Base-by-base conservation (phyloP, 1,284 basidiomycete species). In the Spongispora temasekensis region DNA sequence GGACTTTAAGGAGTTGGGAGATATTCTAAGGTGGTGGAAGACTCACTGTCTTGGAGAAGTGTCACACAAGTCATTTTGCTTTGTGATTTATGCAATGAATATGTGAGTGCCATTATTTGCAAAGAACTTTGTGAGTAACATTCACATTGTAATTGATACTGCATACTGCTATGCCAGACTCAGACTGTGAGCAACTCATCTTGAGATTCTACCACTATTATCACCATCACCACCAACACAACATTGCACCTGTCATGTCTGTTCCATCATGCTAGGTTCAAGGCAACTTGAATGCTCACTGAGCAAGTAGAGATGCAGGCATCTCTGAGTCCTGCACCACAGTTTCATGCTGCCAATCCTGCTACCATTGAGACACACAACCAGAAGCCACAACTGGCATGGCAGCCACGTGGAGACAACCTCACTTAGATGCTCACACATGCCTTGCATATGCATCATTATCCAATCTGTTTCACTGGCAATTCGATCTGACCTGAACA, bases 391-490 rank as follows among this genome's bases (percentile, higher is more conserved):
- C 48, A 55, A 15, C 57, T 55, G n/a, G 5, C 48, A 3, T 55
- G 56, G 34, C 55, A 54, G 4, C 70, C 67, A 10, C 51, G 62
- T 1, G 67, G 68, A 9, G 85, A 87, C 63, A 89, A 91, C 70
- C 81, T 93, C 30, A 89, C 90, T 0, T 89, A 89, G 6, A 81
- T 79, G 3, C 83, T 93, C 54, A 90, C 81, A 10, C 81, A 81
- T 32, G 81, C 82, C 4, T 78, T 93, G 32, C 81, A 83, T 61
- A 85, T 81, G 0, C 80, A 85, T 0, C 91, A 94, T 69, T 94
- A 93, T 68, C 79, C 86, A 1, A 93, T 95, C 63, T 95, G 93
- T 70, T 93, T 93, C 72, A n/a, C n/a, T n/a, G n/a, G n/a, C n/a
- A 83, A 81, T 48, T 63, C 88, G 0, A 86, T 95, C 27, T 83